These are phyloP conservation scores for Yarrowia sp. DNA, from an alignment of 805 yeast species.

Conservation along the genomic window DNA sequence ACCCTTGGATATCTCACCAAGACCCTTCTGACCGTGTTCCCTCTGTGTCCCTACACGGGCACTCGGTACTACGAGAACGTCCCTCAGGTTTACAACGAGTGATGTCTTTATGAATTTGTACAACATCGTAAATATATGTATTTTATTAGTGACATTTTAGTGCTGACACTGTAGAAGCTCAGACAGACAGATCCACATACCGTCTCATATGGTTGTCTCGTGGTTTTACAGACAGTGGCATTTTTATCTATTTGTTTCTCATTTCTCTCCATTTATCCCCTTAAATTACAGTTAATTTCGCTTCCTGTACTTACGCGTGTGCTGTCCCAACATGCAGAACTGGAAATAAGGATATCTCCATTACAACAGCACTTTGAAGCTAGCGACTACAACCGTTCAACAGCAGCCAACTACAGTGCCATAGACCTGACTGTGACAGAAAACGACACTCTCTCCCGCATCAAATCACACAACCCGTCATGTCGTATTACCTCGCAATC, in stretches of 20 bases:
- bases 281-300: neutral
- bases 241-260: too few species aligned
- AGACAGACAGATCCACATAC: too few species aligned
- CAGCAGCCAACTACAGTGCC: neutral
- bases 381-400: neutral
- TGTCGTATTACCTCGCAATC: slow-evolving; percentile 71
- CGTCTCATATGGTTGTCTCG: too few species aligned
- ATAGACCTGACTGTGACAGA: slow-evolving; percentile 34
- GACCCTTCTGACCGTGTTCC: neutral
- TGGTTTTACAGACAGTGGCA: neutral
- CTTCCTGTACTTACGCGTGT: neutral
- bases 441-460: neutral
- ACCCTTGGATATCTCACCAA: slow-evolving; percentile 13
- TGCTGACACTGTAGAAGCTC: too few species aligned
- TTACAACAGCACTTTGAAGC: neutral
- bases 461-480: neutral
- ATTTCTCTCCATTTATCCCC: too few species aligned
- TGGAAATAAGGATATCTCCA: neutral
- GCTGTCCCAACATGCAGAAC: slow-evolving; percentile 18
- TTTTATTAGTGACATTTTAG: neutral
- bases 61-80: slow-evolving; percentile 13
- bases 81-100: neutral
- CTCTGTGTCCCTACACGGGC: slow-evolving; percentile 15
- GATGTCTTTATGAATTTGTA: neutral
- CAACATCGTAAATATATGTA: neutral